Base-by-base conservation (phyloP, 106 monocot genomes). In the Cymbidium sinense region DNA sequence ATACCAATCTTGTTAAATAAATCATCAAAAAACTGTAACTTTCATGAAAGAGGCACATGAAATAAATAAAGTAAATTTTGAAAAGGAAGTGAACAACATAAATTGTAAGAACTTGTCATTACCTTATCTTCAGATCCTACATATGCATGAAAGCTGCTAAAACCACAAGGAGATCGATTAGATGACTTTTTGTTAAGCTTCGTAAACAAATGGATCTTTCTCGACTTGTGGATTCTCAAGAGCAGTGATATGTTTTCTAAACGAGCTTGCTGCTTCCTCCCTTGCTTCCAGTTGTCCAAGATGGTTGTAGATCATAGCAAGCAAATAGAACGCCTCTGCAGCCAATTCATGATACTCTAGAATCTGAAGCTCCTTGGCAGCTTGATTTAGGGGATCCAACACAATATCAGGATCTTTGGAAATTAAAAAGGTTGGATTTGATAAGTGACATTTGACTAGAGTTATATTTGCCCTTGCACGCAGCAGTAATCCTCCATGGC, bases 401-500 rank as follows among this genome's bases (percentile, higher is more conserved):
- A 96, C 91, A 69, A 82, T 29, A 71, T 54, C 76, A 64, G 86
- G 74, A 55, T 96, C 89, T 79, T 83, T 77, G 51, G 79, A 75
- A 96, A 93, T 77, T 77, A 85, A 87, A 75, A 89, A 96, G 64
- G 65, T 80, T 36, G 89, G 91, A 64, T 91, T 88, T 8, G 86
- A 89, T 67, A 96, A 75, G 73, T 88, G 70, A 71, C 93, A 93
- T 71, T 96, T 94, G 37, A 86, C 98, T 15, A 90, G 51, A 43
- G 81, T 70, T 51, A 95, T 87, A 86, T 92, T 88, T 30, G 92
- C 98, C 74, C 94, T 82, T 64, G 92, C 92, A 76, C 98, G 65
- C 21, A 99, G 84, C 80, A 95, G 92, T 47, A 99, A 76, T 47
- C 94, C 98, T 62, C 98, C 98, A 92, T 99, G 98, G 51, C 94